Base-by-base conservation (phyloP, 2,329 filamentous ascomycete genomes). In the Fusarium cyanostomum region DNA sequence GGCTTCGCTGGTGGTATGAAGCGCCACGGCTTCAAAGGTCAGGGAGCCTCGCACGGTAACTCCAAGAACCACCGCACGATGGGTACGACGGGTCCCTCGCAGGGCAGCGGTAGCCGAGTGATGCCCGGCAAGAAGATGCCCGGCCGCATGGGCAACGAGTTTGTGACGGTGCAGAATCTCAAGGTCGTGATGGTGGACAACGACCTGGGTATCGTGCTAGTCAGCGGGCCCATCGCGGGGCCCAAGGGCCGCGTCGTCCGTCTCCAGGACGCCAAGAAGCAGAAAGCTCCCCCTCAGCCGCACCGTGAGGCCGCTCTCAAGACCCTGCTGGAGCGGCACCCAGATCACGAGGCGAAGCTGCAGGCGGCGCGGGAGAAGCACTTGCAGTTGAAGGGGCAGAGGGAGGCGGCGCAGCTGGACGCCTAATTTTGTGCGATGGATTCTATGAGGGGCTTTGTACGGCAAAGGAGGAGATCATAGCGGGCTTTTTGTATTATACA, bases 1-100 rank as follows among this genome's bases (percentile, higher is more conserved):
- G 95, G 95, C 8, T 99, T 97, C 76, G 92, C 91, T 9, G 95
- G 95, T 85, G 95, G 92, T 68, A 99, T 99, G 95, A 99, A 99
- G 87, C 86, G 92, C 69, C 92, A 94, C 80, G 93, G 93, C 30
- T 98, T 95, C 78, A 77, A 82, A 27, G 95, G 95, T 71, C 95
- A 99, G 81, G 90, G 89, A 69, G 92, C 92, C 55, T 94, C 89
- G 70, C 95, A 99, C 85, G 95, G 95, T 85, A 94, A 96, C 80
- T 97, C 94, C 74, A 88, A 93, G 80, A 93, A 92, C 73, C 95
- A 99, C 84, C 87, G 95, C 73, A 91, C 91, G 26, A 92, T 97
- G 80, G 95, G 95, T 83, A 94, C 92, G 30, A 85, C 90, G 8
- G 95, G 95, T 75, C 92, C 91, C 59, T 91, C 90, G 69, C 95